Evolutionary conservation across 768 basidiomycete species (phyloP), one percentile per base, ranked within the genome.

Genomic region (Boletus edulis): DNA sequence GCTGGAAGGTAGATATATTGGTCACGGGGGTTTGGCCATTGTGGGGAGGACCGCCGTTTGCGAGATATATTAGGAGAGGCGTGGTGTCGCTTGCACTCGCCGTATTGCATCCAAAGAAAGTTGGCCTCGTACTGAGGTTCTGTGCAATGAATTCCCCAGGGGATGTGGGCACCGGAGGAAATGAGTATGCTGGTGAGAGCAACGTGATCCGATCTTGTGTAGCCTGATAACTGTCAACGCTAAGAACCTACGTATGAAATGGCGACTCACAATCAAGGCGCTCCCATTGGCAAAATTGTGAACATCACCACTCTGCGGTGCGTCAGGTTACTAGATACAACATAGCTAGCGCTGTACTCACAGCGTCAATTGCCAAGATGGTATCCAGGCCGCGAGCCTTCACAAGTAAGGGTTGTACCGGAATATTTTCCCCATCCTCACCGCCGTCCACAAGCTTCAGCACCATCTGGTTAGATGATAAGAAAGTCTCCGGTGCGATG

Each of bases 21-120:
- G 78, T 78, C 15, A 73, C 51, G 10, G 72, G 62, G n/a, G 66
- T 61, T 24, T 69, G 61, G 17, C 75, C 69, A 34, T 77, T 65
- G 51, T 64, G 70, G 44, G 75, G 76, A 2, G 75, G 66, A 3
- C 76, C 78, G 34, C 81, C 80, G 61, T 79, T 81, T 2, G 83
- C 82, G 17, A 84, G 66, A 67, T 86, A 86, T 51, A 84, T 74
- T 22, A 85, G 62, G 37, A 84, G 62, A 3, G 83, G 82, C 11
- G 73, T 74, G 40, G 66, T 70, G 1, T 58, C 58, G 24, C 60
- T 65, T 45, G 58, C 58, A 29, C 46, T 62, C 37, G 62, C 51
- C 32, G 57, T 59, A 10, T 72, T 58, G 62, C 78, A 79, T 3
- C 77, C 80, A 61, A 79, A 79, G 67, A 81, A 78, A 14, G 76